A percentile compares a stretch with the other conserved stretches of the same genome.
Evolutionary conservation across 495 filamentous ascomycete species (phyloP).

Genomic region (Penicillium soppii): DNA sequence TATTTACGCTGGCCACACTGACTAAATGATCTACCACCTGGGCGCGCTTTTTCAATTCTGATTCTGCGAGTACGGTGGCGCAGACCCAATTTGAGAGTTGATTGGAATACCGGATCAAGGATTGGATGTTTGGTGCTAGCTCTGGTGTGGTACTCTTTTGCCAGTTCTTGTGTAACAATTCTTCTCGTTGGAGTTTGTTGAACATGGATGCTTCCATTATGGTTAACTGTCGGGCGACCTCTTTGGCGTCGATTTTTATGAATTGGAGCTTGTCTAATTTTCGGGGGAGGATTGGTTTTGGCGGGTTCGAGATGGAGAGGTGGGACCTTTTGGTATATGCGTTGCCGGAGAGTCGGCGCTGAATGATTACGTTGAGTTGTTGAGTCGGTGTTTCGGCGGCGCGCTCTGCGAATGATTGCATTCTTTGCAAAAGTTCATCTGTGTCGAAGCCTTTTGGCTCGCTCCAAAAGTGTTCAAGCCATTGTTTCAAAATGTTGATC

Average conservation of each 20-base stretch:
- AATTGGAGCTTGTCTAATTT: constrained; percentile 97
- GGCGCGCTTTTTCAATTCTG: constrained; percentile 86
- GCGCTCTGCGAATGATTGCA: constrained; percentile 75
- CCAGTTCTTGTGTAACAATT: constrained; percentile 93
- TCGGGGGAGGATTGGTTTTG: constrained; percentile 84
- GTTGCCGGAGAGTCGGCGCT: constrained; percentile 74
- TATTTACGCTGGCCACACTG: constrained; percentile 73
- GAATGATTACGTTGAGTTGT: constrained; percentile 70
- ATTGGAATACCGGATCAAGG: constrained; percentile 89
- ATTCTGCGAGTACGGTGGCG: constrained; percentile 86
- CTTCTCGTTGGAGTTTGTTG: constrained; percentile 77
- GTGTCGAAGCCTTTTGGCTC: constrained; percentile 72
- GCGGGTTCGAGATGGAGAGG: constrained; percentile 67
- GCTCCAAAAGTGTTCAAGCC: constrained; percentile 95
- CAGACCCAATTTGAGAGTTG: constrained; percentile 96
- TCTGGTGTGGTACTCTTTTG: constrained; percentile 79
- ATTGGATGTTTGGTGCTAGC: constrained; percentile 84
- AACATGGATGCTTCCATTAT: constrained; percentile 89
- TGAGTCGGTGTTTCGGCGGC: constrained; percentile 75
- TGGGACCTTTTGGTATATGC: constrained; percentile 43
- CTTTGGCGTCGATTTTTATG: constrained; percentile 84
- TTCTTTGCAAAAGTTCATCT: constrained; percentile 70
- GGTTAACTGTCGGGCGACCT: constrained; percentile 89
- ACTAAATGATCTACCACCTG: constrained; percentile 94
- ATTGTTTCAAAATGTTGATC: constrained; percentile 88